Base-by-base conservation (phyloP, 202 grass and related monocot species). In the Hordeum pubiflorum region DNA sequence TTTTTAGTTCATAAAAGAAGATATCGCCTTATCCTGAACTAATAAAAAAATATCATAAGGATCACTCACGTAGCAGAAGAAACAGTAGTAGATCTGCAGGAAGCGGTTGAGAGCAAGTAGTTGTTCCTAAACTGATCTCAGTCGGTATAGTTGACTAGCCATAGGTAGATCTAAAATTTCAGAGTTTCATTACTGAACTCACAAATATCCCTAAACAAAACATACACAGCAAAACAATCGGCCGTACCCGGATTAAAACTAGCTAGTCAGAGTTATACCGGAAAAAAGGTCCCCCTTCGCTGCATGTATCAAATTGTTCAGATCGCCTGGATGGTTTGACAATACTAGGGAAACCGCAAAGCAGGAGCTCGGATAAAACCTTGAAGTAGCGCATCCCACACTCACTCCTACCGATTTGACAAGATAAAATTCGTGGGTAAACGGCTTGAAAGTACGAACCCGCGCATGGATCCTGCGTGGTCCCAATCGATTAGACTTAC, bases 311-410 rank as follows among this genome's bases (percentile, higher is more conserved):
- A 67, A 74, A 66, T 67, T 33, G 27, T 61, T 89, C 66, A 55
- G 64, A 41, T 69, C 36, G 2, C 22, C 33, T 17, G 74, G 23
- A 67, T 41, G 10, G 21, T 3, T 40, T 69, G 60, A 33, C 13
- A 21, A 58, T 26, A 41, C 38, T 26, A 15, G 50, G 52, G 59
- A 89, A 86, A 77, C 48, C 58, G 71, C 82, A 65, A 64, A 63
- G 38, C 13, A 65, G 1, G 44, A 65, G 15, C 55, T 64, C 18
- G 17, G 13, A 21, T 37, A 78, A 63, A 61, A 55, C 1, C 20
- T 8, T 21, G 37, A 22, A 15, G 40, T 37, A 40, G 36, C n/a
- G 7, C 69, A 71, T 44, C 44, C 7, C 20, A 27, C 22, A 58
- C 12, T 46, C 38, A 34, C 1, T 46, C 10, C 54, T 64, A 26